phyloP scores from a whole-genome alignment of 1,284 basidiomycete species.

The Sporisorium scitamineum region DNA sequence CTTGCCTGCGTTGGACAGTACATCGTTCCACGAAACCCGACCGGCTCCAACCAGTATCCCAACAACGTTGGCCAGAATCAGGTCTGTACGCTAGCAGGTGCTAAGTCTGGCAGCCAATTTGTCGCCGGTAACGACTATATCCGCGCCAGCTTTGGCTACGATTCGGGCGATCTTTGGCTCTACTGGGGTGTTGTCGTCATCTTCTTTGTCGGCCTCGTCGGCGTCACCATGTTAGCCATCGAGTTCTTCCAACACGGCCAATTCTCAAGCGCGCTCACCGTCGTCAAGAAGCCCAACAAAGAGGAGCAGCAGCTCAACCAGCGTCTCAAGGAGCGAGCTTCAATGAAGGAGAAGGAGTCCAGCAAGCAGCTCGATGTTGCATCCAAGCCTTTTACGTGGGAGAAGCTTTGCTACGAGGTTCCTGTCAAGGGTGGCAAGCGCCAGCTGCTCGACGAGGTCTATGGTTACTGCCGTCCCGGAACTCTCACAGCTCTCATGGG shows the following conservation, averaged over 20 bases:
- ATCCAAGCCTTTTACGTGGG: constrained; percentile 70
- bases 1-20: constrained; percentile 50
- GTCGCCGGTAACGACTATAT: constrained; percentile 51
- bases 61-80: constrained; percentile 39
- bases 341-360: constrained; percentile 40
- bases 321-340: constrained; percentile 45
- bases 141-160: constrained; percentile 47
- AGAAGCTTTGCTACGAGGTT: constrained; percentile 70
- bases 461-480: constrained; percentile 82
- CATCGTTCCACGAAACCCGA: constrained; percentile 51
- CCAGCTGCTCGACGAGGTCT: constrained; percentile 80
- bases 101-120: constrained; percentile 28
- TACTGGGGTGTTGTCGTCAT: constrained; percentile 56
- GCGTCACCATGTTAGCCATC: constrained; percentile 58
- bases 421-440: constrained; percentile 74
- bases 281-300: constrained; percentile 56
- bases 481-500: constrained; percentile 80
- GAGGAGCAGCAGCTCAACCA: constrained; percentile 56
- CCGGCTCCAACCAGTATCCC: constrained; percentile 33
- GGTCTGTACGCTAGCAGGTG: constrained; percentile 51
- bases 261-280: constrained; percentile 30
- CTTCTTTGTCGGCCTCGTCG: constrained; percentile 58
- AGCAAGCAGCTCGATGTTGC: constrained; percentile 48
- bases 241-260: constrained; percentile 48
- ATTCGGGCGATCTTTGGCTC: constrained; percentile 34